Percentiles rank a stretch among this genome's conserved stretches.
These are phyloP conservation scores for Elongisporangium senticosum DNA, from an alignment of 352 stramenopile genomes.

Conservation along the genomic window DNA sequence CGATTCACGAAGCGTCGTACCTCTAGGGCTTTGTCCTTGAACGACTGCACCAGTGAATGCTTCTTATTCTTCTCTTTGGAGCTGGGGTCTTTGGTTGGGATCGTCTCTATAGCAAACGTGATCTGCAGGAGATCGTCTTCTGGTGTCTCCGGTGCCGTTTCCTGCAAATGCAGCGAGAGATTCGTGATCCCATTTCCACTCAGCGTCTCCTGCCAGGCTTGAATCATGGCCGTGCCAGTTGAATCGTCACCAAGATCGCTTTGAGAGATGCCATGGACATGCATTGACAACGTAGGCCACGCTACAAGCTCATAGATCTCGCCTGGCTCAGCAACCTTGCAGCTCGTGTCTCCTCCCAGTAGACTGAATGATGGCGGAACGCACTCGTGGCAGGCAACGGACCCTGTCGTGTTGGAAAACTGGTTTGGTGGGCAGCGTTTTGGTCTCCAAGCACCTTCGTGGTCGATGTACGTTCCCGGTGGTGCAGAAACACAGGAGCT, in stretches of 20 bases:
- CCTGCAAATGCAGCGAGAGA: slow-evolving; percentile 18
- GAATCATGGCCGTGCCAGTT: slow-evolving; percentile 9
- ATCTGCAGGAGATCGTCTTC: slow-evolving; percentile 7
- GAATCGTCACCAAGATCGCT: slow-evolving; percentile 4
- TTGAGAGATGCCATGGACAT: slow-evolving; percentile 13
- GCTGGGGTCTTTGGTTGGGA: not conserved
- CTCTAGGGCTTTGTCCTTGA: not conserved
- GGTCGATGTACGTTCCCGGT: slow-evolving; percentile 26
- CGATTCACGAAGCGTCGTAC: not conserved
- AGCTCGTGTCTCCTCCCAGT: slow-evolving; percentile 20
- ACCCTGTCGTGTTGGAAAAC: slow-evolving; percentile 15
- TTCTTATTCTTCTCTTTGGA: not conserved
- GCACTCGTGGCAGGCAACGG: slow-evolving; percentile 24
- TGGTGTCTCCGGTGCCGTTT: slow-evolving; percentile 6
- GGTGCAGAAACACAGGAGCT: slow-evolving; percentile 21
- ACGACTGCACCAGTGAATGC: not conserved
- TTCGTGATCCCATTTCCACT: slow-evolving; percentile 11
- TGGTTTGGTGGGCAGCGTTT: slow-evolving; percentile 24
- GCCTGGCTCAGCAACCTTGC: slow-evolving; percentile 19
- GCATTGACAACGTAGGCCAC: slow-evolving; percentile 23
- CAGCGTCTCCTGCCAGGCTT: slow-evolving; percentile 18
- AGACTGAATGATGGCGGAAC: slow-evolving; percentile 20
- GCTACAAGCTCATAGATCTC: slow-evolving; percentile 38
- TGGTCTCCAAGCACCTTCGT: slow-evolving; percentile 19
- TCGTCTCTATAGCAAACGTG: slow-evolving; percentile 21